These are phyloP conservation scores for Monilinia aucupariae DNA, from an alignment of 2,329 filamentous ascomycete species.

Conservation along the genomic window DNA sequence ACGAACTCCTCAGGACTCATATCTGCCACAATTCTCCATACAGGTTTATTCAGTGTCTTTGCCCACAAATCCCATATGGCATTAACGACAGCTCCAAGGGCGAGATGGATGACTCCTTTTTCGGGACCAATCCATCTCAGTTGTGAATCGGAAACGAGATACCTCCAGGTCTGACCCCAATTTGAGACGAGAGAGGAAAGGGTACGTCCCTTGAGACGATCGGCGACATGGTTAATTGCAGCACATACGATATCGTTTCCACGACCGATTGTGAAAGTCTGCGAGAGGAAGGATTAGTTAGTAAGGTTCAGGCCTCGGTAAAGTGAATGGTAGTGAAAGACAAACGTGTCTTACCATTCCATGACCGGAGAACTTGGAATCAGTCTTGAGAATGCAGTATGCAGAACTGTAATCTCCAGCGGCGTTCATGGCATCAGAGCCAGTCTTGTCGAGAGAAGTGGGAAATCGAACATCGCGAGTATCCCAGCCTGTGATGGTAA, in stretches of 20 bases:
- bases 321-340: neutral
- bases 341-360: constrained; percentile 57
- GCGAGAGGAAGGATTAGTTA: constrained; percentile 16
- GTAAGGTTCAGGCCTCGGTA: neutral
- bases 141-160: constrained; percentile 87
- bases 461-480: constrained; percentile 74
- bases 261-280: constrained; percentile 78
- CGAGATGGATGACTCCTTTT: constrained; percentile 90
- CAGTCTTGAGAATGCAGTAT: constrained; percentile 87
- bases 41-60: constrained; percentile 76
- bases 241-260: constrained; percentile 90
- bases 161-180: constrained; percentile 85
- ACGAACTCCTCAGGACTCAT: constrained; percentile 88
- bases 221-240: constrained; percentile 72
- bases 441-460: constrained; percentile 94
- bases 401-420: constrained; percentile 88
- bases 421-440: constrained; percentile 94
- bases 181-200: constrained; percentile 71
- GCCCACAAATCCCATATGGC: constrained; percentile 96
- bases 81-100: constrained; percentile 82
- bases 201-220: constrained; percentile 68
- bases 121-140: constrained; percentile 91
- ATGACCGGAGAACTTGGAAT: constrained; percentile 65
- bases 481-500: constrained; percentile 67
- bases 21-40: constrained; percentile 85